phyloP scores from a whole-genome alignment of 805 yeast genomes.

The Hanseniaspora vineae region DNA sequence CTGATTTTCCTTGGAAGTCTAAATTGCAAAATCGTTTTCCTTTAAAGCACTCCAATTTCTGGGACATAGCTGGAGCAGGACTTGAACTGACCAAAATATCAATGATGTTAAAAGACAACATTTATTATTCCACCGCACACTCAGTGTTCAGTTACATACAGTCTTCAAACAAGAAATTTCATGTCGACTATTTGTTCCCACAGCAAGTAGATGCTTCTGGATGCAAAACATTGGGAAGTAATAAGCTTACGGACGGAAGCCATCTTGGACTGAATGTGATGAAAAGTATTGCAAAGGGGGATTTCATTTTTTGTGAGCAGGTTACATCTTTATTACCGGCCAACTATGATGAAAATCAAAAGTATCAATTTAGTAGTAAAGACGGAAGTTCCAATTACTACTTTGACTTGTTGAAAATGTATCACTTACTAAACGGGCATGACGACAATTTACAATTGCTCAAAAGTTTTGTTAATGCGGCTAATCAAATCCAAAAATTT shows the following conservation, averaged over 20 bases:
- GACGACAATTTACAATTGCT: slow-evolving; percentile 13
- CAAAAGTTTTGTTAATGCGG: slow-evolving; percentile 25
- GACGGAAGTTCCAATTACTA: slow-evolving; percentile 20
- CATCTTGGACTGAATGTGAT: slow-evolving; percentile 25
- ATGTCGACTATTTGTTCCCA: slow-evolving; percentile 33
- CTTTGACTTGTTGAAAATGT: slow-evolving; percentile 39
- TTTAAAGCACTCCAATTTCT: slow-evolving; percentile 24
- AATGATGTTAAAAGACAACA: slow-evolving; percentile 35
- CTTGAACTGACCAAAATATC: slow-evolving; percentile 41
- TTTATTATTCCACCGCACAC: slow-evolving; percentile 37
- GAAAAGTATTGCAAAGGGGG: slow-evolving; percentile 22
- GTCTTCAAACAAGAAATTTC: slow-evolving; percentile 22
- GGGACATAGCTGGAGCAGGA: slow-evolving; percentile 37
- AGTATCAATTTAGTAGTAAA: slow-evolving; percentile 5
- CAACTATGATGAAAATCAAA: slow-evolving; percentile 2
- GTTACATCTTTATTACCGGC: slow-evolving; percentile 13
- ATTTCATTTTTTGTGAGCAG: slow-evolving; percentile 24
- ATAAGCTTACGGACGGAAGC: slow-evolving; percentile 21
- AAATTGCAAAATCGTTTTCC: slow-evolving; percentile 26
- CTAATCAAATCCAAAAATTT: slow-evolving; percentile 26
- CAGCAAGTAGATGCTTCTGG: slow-evolving; percentile 37
- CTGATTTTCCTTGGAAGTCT: slow-evolving; percentile 32
- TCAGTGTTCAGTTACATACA: slow-evolving; percentile 29
- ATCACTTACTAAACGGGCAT: slow-evolving; percentile 29
- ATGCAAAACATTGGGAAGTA: slow-evolving; percentile 24